Percentiles rank a stretch among this genome's conserved stretches.
phyloP scores from a whole-genome alignment of 768 basidiomycete genomes.

The Suillus fuscotomentosus region DNA sequence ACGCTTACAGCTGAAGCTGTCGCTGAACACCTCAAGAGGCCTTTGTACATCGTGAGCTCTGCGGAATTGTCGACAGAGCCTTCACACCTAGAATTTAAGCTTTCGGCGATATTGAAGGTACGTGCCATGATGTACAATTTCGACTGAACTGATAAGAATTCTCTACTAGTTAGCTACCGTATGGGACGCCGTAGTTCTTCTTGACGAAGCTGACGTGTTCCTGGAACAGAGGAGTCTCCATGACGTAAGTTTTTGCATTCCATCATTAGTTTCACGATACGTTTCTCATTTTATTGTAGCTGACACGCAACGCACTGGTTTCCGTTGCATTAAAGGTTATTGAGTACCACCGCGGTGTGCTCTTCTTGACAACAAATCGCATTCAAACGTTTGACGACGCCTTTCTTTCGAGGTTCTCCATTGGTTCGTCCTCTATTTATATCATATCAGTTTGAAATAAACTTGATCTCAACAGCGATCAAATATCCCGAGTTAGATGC shows the following conservation, averaged over 20 bases:
- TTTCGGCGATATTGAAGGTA: conserved; percentile 26
- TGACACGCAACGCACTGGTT: conserved; percentile 70
- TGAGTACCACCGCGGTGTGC: conserved; percentile 59
- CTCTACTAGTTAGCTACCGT: conserved; percentile 54
- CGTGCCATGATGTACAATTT: not conserved
- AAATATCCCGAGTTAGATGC: conserved; percentile 26
- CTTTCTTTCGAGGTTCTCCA: conserved; percentile 66
- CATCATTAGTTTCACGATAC: not conserved
- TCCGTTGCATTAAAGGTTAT: conserved; percentile 64
- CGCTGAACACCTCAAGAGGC: conserved; percentile 51
- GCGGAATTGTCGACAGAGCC: conserved; percentile 53
- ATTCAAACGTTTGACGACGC: conserved; percentile 52
- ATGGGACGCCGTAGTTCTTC: conserved; percentile 58
- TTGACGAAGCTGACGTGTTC: conserved; percentile 42
- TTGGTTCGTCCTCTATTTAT: conserved; percentile 29
- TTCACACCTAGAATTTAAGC: conserved; percentile 37
- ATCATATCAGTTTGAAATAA: not conserved
- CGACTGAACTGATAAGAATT: conserved; percentile 20
- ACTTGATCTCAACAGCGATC: conserved; percentile 13
- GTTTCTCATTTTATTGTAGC: conserved; percentile 3
- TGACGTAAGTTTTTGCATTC: conserved; percentile 25
- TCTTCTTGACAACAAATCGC: conserved; percentile 52
- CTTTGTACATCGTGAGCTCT: conserved; percentile 53
- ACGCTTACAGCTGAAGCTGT: conserved; percentile 62
- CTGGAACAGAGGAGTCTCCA: conserved; percentile 25